Evolutionary conservation across 1,139 yeast species (phyloP).

Genomic region (Taphrina communis): DNA sequence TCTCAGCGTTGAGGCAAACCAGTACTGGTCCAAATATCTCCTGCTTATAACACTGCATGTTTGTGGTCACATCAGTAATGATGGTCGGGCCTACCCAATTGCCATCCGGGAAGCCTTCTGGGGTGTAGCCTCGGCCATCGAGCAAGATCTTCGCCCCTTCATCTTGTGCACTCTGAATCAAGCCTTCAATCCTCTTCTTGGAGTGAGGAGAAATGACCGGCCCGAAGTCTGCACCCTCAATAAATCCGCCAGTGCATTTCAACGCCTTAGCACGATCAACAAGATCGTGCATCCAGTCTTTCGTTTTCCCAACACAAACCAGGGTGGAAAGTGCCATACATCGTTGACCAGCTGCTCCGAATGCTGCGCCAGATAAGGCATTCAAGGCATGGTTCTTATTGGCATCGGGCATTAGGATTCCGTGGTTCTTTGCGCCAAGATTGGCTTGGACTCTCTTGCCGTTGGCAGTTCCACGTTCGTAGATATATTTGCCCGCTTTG

Average conservation of each 20-base stretch:
- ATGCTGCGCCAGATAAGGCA: slow-evolving; percentile 76
- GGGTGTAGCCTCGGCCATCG: slow-evolving; percentile 66
- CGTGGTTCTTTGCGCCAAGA: slow-evolving; percentile 79
- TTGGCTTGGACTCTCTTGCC: slow-evolving; percentile 82
- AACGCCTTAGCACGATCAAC: slow-evolving; percentile 65
- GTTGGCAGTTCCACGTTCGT: slow-evolving; percentile 68
- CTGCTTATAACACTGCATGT: slow-evolving; percentile 73
- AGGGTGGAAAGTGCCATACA: slow-evolving; percentile 82
- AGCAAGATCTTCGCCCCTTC: slow-evolving; percentile 64
- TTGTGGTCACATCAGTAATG: slow-evolving; percentile 67
- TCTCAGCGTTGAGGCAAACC: slow-evolving; percentile 66
- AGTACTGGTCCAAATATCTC: slow-evolving; percentile 82
- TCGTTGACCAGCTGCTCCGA: slow-evolving; percentile 86
- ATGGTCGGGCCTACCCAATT: slow-evolving; percentile 76
- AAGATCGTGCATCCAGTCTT: slow-evolving; percentile 68
- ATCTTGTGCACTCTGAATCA: slow-evolving; percentile 63
- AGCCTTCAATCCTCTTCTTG: slow-evolving; percentile 60
- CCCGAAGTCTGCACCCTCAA: slow-evolving; percentile 66
- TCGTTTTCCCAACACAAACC: slow-evolving; percentile 74
- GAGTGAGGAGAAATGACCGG: slow-evolving; percentile 72
- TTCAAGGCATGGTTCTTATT: slow-evolving; percentile 68
- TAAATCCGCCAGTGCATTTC: slow-evolving; percentile 72
- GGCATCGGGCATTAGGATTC: slow-evolving; percentile 75
- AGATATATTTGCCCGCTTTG: slow-evolving; percentile 75
- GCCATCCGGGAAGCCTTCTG: slow-evolving; percentile 65